Conservation (phyloP, 1,139 yeast species). For the Protomyces macrosporus region DNA sequence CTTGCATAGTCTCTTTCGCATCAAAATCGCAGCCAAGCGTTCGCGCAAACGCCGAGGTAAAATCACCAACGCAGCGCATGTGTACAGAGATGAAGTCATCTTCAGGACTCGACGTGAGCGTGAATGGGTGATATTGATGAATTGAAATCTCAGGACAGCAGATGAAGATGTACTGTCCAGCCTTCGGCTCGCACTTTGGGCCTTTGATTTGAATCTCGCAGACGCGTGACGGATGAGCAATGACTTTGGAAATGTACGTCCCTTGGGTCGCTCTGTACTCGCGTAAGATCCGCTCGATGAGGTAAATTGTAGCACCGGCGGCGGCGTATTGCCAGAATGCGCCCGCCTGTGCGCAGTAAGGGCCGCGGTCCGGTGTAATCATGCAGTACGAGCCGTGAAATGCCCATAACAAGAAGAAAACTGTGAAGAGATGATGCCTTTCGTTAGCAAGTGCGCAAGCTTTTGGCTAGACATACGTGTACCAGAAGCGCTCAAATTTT, state of each 20-base stretch:
- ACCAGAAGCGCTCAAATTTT: constrained; percentile 25
- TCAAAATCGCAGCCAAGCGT: constrained; percentile 24
- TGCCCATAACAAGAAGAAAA: constrained; percentile 24
- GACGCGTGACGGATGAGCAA: constrained; percentile 23
- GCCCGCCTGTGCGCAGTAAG: constrained; percentile 11
- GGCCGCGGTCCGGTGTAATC: constrained; percentile 25
- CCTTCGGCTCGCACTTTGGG: constrained; percentile 9
- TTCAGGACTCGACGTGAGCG: constrained; percentile 22
- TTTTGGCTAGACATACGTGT: neutral
- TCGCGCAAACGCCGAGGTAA: constrained; percentile 16
- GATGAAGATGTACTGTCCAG: constrained; percentile 27
- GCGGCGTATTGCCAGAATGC: constrained; percentile 21
- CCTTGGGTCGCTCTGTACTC: constrained; percentile 15
- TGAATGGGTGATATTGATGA: constrained; percentile 25
- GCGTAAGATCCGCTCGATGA: constrained; percentile 14
- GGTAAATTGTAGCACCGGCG: constrained; percentile 22
- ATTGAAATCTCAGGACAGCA: constrained; percentile 26
- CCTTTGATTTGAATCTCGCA: constrained; percentile 25
- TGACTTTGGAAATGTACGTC: constrained; percentile 19
- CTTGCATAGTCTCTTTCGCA: neutral
- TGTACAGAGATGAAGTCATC: constrained; percentile 24
- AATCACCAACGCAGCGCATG: constrained; percentile 24
- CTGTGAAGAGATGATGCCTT: constrained; percentile 21
- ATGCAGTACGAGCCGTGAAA: constrained; percentile 25
- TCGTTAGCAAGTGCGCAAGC: neutral